Percentiles rank a stretch among this genome's conserved stretches.
These are phyloP conservation scores for Melocanna baccifera DNA, from an alignment of 176 grass and related monocot genomes.

Conservation along the genomic window DNA sequence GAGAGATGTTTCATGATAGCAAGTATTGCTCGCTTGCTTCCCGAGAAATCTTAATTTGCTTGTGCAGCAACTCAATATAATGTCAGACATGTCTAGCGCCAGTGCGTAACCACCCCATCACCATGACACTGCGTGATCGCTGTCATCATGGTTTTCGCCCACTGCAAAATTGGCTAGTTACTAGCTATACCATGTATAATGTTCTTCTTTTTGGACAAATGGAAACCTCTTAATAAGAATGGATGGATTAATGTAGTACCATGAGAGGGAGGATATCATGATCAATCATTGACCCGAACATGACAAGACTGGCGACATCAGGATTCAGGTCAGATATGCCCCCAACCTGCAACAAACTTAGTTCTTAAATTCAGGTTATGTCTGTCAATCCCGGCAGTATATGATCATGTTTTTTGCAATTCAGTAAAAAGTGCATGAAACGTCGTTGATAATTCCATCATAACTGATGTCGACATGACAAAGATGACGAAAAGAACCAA, in stretches of 20 bases:
- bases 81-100: neutral
- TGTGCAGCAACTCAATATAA: neutral
- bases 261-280: neutral
- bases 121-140: neutral
- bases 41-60: constrained; percentile 15
- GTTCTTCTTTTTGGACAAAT: neutral
- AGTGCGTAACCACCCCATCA: neutral
- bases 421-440: neutral
- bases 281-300: neutral
- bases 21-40: constrained; percentile 15
- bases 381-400: neutral
- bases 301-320: neutral
- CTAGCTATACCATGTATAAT: neutral
- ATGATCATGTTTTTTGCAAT: neutral
- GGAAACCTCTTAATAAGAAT: neutral
- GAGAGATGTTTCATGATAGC: neutral
- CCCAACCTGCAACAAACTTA: neutral
- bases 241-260: neutral
- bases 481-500: neutral
- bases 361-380: neutral
- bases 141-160: neutral
- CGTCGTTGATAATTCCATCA: neutral
- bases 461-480: neutral
- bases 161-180: neutral
- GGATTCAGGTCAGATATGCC: neutral